These are phyloP conservation scores for Penicillium robsamsonii DNA, from an alignment of 495 filamentous ascomycete species.

Conservation along the genomic window DNA sequence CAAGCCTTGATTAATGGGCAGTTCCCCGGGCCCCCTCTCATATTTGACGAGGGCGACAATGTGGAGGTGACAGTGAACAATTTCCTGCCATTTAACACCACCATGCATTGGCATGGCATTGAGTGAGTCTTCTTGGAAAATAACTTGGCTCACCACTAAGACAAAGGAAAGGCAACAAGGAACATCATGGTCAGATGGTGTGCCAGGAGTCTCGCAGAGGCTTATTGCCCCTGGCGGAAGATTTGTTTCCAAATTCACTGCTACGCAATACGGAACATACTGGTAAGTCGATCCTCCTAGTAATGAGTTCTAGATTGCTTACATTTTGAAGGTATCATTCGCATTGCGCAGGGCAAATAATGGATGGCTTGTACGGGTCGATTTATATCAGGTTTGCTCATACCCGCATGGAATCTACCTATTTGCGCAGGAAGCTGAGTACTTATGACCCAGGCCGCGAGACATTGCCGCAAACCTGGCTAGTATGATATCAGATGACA, in stretches of 20 bases:
- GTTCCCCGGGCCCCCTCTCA: conserved; percentile 52
- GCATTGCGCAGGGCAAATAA: conserved; percentile 38
- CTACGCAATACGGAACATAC: conserved; percentile 45
- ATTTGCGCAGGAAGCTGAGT: conserved; percentile 21
- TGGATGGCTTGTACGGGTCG: conserved; percentile 45
- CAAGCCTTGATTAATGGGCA: conserved; percentile 55
- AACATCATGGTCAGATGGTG: conserved; percentile 41
- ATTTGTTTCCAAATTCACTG: conserved; percentile 42
- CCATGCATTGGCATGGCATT: conserved; percentile 42
- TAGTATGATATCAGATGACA: conserved; percentile 9
- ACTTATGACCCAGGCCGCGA: neutral
- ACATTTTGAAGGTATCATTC: conserved; percentile 33
- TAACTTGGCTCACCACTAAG: neutral
- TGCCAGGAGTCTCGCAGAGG: conserved; percentile 39
- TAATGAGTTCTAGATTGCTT: neutral
- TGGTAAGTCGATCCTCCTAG: conserved; percentile 24
- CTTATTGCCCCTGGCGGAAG: conserved; percentile 35
- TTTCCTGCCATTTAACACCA: conserved; percentile 37
- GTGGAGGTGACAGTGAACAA: conserved; percentile 42
- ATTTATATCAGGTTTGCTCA: conserved; percentile 32
- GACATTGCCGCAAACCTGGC: neutral
- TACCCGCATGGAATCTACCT: neutral
- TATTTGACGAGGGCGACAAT: conserved; percentile 55
- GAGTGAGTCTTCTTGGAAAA: neutral
- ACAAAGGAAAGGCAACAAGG: conserved; percentile 16